Evolutionary conservation across 1,284 basidiomycete species (phyloP), one percentile per base, ranked within the genome.

Genomic region (Ceratobasidium sp.): DNA sequence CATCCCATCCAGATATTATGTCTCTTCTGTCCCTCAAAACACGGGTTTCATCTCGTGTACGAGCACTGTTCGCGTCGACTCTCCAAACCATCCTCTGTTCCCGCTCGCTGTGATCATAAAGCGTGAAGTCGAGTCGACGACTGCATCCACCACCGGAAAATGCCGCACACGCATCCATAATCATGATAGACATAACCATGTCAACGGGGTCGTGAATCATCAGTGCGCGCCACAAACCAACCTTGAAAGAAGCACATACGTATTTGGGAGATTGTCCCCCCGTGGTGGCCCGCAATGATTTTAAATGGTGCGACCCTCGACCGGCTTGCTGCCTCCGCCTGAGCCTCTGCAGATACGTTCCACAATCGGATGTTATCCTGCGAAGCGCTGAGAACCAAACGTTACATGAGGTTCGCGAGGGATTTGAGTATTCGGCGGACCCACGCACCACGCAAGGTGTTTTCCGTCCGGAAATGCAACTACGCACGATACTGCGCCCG

Each of bases 221-320:
- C 55, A 73, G 67, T 74, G 66, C 71, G 72, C 74, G 61, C 75
- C 66, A 75, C 75, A 76, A 78, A 75, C 76, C 76, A 44, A 75
- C 74, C 76, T 73, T 54, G 43, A n/a, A 46, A 47, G 35, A 58
- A 46, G 32, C 18, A 82, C 91, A 79, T 81, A 96, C 95, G 81
- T 88, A 98, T 93, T 77, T 93, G 91, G 4, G 95, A 97, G 18
- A 98, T 88, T 74, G 91, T 93, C 1, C 95, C 96, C 35, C 96
- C 96, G 82, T 98, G 95, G 82, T 98, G 96, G 0, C 97, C 97
- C 4, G 96, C 93, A 46, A 99, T 94, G 75, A 98, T 98, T 82
- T 95, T 95, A 86, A 98, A 98, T 76, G 92, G 92, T 21, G 91
- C 89, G 8, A 79, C 76, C 32, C 74, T 89, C 87, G 76, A 72